Base-by-base conservation (phyloP, 1,284 basidiomycete genomes). In the Microbotryomycetes sp. region DNA sequence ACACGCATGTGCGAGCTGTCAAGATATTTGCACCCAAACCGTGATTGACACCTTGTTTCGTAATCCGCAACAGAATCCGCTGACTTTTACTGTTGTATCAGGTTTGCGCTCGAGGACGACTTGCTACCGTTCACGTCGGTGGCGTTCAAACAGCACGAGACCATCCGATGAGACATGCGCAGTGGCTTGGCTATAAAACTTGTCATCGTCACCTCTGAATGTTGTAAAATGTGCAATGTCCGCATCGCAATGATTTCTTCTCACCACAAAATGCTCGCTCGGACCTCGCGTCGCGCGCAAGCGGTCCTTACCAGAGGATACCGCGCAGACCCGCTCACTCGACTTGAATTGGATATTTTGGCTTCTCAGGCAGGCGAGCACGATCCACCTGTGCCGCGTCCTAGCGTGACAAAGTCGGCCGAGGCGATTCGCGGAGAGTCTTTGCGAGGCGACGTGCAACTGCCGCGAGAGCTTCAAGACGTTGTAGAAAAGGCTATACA, bases 1-100 rank as follows among this genome's bases (percentile, higher is more conserved):
- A 99, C 76, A 98, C 96, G 9, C 96, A 98, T 76, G 88, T 98
- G 16, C 84, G 96, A 21, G 91, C 92, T 1, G 76, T 98, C 47
- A 84, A 82, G 56, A 82, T 97, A 24, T 85, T 91, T 62, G 94
- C 92, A 0, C 88, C 91, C 2, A 74, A 83, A 6, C 85, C 86
- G 91, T 91, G 72, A 65, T 86, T 57, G 5, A 6, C 13, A 16
- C 23, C 15, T 6, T 23, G n/a, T 26, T 9, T 11, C 4, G 13
- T 3, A 9, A 21, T n/a, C 3, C 31, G 5, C 26, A 41, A 41
- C 3, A 23, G 9, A 4, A 26, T 6, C 15, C 13, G 56, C 41
- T 59, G 28, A 59, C 52, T 26, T 11, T 29, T 31, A 15, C 48
- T 54, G 28, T 31, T 59, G 28, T 54, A 81, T 9, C 80, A 74